A percentile compares a stretch with the other conserved stretches of the same genome.
These are phyloP conservation scores for Triticum turgidum DNA, from an alignment of 176 grass and related monocot genomes.

Conservation along the genomic window DNA sequence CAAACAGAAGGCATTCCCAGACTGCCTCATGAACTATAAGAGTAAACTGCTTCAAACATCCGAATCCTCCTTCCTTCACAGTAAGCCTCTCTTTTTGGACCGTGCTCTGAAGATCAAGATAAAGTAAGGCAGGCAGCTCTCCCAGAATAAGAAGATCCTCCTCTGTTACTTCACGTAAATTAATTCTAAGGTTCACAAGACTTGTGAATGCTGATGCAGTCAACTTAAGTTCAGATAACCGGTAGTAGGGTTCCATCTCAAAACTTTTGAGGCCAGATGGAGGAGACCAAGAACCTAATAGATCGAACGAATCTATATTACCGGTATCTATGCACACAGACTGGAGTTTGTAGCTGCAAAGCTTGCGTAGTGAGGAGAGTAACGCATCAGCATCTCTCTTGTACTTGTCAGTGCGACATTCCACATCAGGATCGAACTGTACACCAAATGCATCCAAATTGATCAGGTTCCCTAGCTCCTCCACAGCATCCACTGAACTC, in stretches of 20 bases:
- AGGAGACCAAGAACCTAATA: conserved; percentile 17
- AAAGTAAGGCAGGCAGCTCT: not conserved
- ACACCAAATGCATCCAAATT: not conserved
- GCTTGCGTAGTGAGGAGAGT: not conserved
- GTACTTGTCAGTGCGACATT: not conserved
- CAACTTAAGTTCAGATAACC: not conserved
- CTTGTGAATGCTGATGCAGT: not conserved
- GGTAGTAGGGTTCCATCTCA: not conserved
- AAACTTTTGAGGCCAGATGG: not conserved
- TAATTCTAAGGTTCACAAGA: not conserved
- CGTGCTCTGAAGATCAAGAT: not conserved
- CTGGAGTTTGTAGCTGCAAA: not conserved
- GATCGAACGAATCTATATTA: not conserved
- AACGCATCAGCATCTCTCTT: conserved; percentile 7
- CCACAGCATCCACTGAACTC: too few species aligned
- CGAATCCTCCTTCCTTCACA: not conserved
- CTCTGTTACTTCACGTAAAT: not conserved
- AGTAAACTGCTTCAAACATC: not conserved
- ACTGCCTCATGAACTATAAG: too few species aligned
- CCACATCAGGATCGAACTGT: not conserved
- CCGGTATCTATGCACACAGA: rapidly evolving
- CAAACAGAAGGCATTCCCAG: too few species aligned
- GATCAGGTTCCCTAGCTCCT: not conserved
- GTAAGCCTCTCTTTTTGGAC: not conserved
- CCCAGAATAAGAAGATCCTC: not conserved